phyloP scores from a whole-genome alignment of 2,329 filamentous ascomycete genomes.

The Pseudohalonectria lignicola region DNA sequence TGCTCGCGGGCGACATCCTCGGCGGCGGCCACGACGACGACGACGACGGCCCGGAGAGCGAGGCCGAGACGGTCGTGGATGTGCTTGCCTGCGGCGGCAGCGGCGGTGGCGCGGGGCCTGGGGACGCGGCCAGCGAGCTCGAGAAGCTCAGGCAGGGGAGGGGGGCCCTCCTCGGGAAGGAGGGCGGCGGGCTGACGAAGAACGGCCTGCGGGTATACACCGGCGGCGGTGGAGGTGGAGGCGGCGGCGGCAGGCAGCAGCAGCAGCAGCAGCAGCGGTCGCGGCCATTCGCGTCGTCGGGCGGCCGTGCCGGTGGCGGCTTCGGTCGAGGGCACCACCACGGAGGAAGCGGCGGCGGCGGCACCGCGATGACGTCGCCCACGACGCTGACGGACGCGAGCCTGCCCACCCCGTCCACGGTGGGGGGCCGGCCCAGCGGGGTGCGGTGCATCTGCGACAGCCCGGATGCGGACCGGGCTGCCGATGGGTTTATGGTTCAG shows the following conservation, averaged over 20 bases:
- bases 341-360: slow-evolving; percentile 11
- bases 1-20: slow-evolving; percentile 15
- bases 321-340: slow-evolving; percentile 6
- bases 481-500: slow-evolving; percentile 48
- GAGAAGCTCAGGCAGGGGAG: slow-evolving; percentile 45
- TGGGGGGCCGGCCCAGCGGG: slow-evolving; percentile 23
- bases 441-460: slow-evolving; percentile 48
- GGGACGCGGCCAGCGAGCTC: slow-evolving; percentile 50
- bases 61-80: slow-evolving; percentile 43
- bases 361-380: slow-evolving; percentile 29
- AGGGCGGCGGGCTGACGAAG: slow-evolving; percentile 13
- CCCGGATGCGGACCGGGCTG: slow-evolving; percentile 26
- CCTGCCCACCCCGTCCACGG: slow-evolving; percentile 31
- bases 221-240: slow-evolving; percentile 16
- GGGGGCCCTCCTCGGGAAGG: slow-evolving; percentile 22
- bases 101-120: slow-evolving; percentile 23
- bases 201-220: slow-evolving; percentile 14
- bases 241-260: neutral
- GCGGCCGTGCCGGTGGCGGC: neutral
- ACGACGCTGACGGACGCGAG: slow-evolving; percentile 38
- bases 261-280: slow-evolving; percentile 5
- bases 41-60: slow-evolving; percentile 38
- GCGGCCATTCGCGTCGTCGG: slow-evolving; percentile 19
- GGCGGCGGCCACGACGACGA: slow-evolving; percentile 2
- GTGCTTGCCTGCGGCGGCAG: too few relatives aligned